These are phyloP conservation scores for Dillenia turbinata DNA, from an alignment of 164 flowering plant species.

Conservation along the genomic window DNA sequence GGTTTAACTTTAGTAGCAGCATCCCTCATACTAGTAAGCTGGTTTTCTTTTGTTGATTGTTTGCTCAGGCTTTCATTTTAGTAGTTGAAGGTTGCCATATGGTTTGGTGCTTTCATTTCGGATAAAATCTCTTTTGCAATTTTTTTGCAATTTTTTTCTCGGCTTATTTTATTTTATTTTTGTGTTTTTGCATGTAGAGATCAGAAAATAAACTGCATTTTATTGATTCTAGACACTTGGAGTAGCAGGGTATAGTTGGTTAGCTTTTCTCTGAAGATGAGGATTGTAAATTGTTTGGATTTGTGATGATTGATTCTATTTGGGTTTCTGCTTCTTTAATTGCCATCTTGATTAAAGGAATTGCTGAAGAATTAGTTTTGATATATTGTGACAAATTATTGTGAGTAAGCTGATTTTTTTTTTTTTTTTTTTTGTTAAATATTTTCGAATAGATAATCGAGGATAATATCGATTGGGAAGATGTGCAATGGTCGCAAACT, in stretches of 20 bases:
- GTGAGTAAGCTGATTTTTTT: background rate
- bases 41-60: no score
- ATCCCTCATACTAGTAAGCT: no score
- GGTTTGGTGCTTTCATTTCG: no score
- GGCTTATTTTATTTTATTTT: no score
- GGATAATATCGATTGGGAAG: constrained; percentile 95
- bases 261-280: background rate
- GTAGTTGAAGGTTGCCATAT: no score
- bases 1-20: no score
- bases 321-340: background rate
- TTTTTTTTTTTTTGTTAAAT: background rate
- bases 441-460: constrained; percentile 60
- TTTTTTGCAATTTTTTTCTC: no score
- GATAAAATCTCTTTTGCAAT: no score
- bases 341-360: background rate
- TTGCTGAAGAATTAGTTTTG: background rate
- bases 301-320: background rate
- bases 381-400: background rate
- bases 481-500: constrained; percentile 93
- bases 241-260: background rate
- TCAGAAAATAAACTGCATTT: no score
- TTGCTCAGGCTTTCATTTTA: no score
- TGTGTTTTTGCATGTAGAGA: no score
- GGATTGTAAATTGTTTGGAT: background rate
- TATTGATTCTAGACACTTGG: background rate